Conservation (phyloP, 176 grass and related monocot genomes). For the Tuctoria greenei region DNA sequence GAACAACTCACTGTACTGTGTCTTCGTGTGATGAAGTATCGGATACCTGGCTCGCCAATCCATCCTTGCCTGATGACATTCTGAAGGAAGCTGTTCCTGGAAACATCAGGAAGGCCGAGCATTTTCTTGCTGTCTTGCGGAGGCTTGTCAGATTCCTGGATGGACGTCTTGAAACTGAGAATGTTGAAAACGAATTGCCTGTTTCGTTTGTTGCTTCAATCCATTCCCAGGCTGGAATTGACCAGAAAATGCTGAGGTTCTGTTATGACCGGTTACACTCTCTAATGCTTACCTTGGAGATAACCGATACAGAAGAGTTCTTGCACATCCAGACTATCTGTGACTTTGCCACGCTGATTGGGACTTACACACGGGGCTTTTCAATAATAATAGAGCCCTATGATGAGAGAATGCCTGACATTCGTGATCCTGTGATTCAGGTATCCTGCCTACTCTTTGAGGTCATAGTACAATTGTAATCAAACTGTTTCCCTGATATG, state of each 20-base stretch:
- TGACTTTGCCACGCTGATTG: conserved; percentile 87
- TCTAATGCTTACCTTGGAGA: conserved; percentile 89
- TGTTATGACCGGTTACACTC: conserved; percentile 88
- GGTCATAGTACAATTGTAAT: conserved; percentile 2
- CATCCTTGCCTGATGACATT: conserved; percentile 78
- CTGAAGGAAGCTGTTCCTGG: conserved; percentile 93
- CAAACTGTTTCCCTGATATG: neutral
- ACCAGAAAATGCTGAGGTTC: conserved; percentile 97
- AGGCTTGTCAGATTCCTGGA: conserved; percentile 79
- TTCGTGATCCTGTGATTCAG: conserved; percentile 87
- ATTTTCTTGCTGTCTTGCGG: conserved; percentile 81
- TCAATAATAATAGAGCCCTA: conserved; percentile 95
- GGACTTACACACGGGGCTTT: conserved; percentile 86
- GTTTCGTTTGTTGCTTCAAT: conserved; percentile 73
- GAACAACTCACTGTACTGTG: neutral
- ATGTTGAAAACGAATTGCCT: conserved; percentile 87
- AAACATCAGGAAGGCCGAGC: conserved; percentile 90
- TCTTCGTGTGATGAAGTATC: conserved; percentile 62
- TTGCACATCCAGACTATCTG: conserved; percentile 90
- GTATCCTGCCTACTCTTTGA: conserved; percentile 34
- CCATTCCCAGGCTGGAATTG: conserved; percentile 81
- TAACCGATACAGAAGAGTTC: conserved; percentile 89
- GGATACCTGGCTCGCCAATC: conserved; percentile 88
- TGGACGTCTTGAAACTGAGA: conserved; percentile 67
- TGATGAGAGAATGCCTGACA: conserved; percentile 92